Evolutionary conservation across 1,284 basidiomycete genomes (phyloP), one percentile per base, ranked within the genome.

Genomic region (Lentinus polychrous): DNA sequence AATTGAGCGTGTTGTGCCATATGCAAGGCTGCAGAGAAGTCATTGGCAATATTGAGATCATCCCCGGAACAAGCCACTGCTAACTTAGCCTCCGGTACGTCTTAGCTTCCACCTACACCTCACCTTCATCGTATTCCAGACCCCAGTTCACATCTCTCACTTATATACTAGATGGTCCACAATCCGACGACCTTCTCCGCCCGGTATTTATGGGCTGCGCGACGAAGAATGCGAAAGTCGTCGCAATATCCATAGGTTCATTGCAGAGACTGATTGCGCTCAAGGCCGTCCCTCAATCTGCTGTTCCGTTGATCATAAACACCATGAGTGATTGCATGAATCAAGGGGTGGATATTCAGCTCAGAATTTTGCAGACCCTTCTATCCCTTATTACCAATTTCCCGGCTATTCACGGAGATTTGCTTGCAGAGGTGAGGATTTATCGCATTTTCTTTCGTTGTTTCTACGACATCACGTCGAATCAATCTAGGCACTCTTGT

Each of bases 171-270:
- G 88, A 91, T 74, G 79, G 82, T 22, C 79, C 82, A 14, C 83
- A 91, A 60, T 81, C 88, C 2, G 81, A 89, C 48, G 86, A 87
- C 48, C 75, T 98, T 20, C 76, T 98, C 24, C 76, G 81, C 43
- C 94, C 96, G 0, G 84, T 99, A 2, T 91, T 94, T 60, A 91
- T 96, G 76, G 94, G 92, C 44, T 95, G 94, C 63, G 83, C 86
- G 40, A 96, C 93, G 8, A 92, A 89, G 69, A 91, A 94, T 55
- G 82, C 90, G 2, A 98, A 98, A 75, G 89, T 97, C 43, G 86
- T 97, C 45, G 87, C 88, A 1, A 91, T 98, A 55, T 91, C 90
- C 8, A 79, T 98, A 2, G 87, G 91, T 23, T 91, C 92, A 0
- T 75, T 99, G 32, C 94, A 98, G 64, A 81, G 96, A 33, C 76